These are phyloP conservation scores for Geotrichum australiense DNA, from an alignment of 1,139 yeast genomes.

Conservation along the genomic window DNA sequence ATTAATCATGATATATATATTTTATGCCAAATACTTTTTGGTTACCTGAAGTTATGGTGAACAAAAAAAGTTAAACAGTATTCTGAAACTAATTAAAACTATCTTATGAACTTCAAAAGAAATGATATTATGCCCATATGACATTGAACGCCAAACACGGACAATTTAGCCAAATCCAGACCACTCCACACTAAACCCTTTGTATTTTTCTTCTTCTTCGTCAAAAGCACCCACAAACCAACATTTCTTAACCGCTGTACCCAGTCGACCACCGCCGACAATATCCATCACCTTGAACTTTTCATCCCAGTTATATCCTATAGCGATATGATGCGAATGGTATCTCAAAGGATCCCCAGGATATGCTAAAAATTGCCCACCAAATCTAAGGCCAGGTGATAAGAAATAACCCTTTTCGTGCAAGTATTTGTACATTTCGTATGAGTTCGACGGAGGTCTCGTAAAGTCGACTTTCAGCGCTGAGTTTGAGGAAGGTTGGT, in stretches of 20 bases:
- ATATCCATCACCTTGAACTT: constrained; percentile 50
- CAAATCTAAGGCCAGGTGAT: constrained; percentile 85
- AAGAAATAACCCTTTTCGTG: constrained; percentile 45
- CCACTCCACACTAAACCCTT: constrained; percentile 37
- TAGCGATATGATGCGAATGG: constrained; percentile 80
- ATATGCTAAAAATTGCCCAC: constrained; percentile 81
- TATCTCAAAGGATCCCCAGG: constrained; percentile 92
- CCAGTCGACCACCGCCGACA: constrained; percentile 79
- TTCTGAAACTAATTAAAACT: too few relatives aligned
- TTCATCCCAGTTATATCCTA: constrained; percentile 45
- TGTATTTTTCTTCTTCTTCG: constrained; percentile 23
- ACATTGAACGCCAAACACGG: not conserved
- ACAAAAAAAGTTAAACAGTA: too few relatives aligned
- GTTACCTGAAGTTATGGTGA: too few relatives aligned
- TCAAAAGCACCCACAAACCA: constrained; percentile 54
- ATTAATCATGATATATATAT: too few relatives aligned
- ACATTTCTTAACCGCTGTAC: constrained; percentile 85
- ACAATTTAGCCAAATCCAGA: constrained; percentile 38
- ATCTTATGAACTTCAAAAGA: too few relatives aligned
- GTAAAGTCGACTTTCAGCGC: constrained; percentile 9
- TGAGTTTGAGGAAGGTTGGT: constrained; percentile 5
- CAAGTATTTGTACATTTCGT: constrained; percentile 39
- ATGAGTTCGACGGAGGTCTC: constrained; percentile 19
- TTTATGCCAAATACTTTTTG: too few relatives aligned
- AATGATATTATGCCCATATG: too few relatives aligned